Conservation (phyloP, 225 moss, liverwort and hornwort genomes). For the Marchantia polymorpha region DNA sequence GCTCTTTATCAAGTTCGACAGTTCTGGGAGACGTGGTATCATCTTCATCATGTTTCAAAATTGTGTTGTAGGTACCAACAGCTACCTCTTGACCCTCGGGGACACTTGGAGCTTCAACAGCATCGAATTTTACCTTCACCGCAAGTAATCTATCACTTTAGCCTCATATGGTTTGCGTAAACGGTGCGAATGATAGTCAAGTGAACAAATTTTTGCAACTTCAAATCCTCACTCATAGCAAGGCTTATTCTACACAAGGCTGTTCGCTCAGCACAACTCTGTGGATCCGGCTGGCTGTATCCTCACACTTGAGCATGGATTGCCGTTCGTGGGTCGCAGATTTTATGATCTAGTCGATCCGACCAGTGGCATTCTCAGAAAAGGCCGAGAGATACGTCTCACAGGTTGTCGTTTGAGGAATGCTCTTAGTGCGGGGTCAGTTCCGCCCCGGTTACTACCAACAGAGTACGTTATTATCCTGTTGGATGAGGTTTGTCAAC, state of each 20-base stretch:
- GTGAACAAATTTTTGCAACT: too few species aligned
- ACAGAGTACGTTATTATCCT: slow-evolving; percentile 50
- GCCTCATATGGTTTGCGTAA: not conserved
- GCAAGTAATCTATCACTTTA: slow-evolving; percentile 36
- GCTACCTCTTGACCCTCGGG: slow-evolving; percentile 50
- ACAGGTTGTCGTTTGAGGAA: slow-evolving; percentile 48
- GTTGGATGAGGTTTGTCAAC: slow-evolving; percentile 46
- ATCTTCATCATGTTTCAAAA: not conserved
- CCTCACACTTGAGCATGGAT: not conserved
- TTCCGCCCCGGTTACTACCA: slow-evolving; percentile 43
- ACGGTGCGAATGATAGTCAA: too few species aligned
- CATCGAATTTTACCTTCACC: slow-evolving; percentile 53
- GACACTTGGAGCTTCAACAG: slow-evolving; percentile 56
- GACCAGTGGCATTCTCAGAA: slow-evolving; percentile 31
- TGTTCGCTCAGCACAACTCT: not conserved
- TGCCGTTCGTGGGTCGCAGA: slow-evolving; percentile 27
- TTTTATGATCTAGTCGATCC: slow-evolving; percentile 45
- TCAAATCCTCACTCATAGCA: too few species aligned
- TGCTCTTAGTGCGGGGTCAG: slow-evolving; percentile 33
- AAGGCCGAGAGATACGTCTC: slow-evolving; percentile 48
- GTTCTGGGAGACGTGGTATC: not conserved
- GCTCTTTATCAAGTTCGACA: not conserved
- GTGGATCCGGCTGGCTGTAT: not conserved
- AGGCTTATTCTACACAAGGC: too few species aligned
- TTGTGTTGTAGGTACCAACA: slow-evolving; percentile 33